phyloP scores from a whole-genome alignment of 73 alveolate genomes.

The Paramecium tetraurelia region DNA sequence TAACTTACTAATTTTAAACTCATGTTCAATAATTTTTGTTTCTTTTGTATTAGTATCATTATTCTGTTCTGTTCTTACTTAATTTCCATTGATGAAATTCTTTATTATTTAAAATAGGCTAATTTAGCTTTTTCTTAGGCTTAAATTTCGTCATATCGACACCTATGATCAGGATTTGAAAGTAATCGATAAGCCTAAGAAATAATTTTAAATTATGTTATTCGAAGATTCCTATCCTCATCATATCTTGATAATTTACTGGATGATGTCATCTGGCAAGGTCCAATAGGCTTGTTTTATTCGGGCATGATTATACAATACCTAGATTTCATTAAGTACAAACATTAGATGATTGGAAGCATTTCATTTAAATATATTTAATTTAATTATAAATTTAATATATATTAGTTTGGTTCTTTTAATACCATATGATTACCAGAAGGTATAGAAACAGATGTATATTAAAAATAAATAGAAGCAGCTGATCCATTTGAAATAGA shows the following conservation, averaged over 20 bases:
- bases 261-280: neutral
- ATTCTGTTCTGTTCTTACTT: conserved; percentile 76
- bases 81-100: neutral
- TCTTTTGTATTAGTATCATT: conserved; percentile 80
- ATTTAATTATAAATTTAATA: neutral
- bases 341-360: conserved; percentile 85
- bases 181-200: neutral
- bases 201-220: neutral
- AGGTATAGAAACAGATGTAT: conserved; percentile 69
- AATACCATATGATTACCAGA: conserved; percentile 68
- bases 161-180: neutral
- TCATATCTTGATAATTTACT: neutral
- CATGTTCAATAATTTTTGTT: conserved; percentile 48
- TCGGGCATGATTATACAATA: neutral
- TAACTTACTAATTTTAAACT: neutral
- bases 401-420: conserved; percentile 70
- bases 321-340: conserved; percentile 76
- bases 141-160: neutral
- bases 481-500: conserved; percentile 75
- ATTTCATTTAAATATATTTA: conserved; percentile 64
- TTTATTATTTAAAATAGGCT: neutral
- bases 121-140: too few relatives aligned
- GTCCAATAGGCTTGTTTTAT: neutral
- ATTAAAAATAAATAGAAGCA: conserved; percentile 63
- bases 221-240: neutral